Base-by-base conservation (phyloP, 2,329 filamentous ascomycete genomes). In the Metarhizium humberi region DNA sequence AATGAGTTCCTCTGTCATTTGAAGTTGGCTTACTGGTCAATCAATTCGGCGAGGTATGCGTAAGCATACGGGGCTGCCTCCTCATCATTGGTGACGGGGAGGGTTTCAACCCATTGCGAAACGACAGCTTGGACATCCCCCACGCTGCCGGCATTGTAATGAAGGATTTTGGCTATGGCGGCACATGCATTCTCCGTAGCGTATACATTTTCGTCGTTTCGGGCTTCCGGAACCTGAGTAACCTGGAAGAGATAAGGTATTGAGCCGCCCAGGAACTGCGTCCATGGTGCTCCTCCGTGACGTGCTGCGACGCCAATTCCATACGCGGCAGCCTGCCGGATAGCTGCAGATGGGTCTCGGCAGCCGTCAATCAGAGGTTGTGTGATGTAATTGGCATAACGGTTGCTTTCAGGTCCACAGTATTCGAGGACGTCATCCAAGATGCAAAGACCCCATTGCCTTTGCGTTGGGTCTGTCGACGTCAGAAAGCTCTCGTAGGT, bases 361-460 rank as follows among this genome's bases (percentile, higher is more conserved):
- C 96, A 90, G 48, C 94, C 94, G 57, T 88, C 84, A 49, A 95
- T 79, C 43, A 99, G 81, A 11, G 94, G 92, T 64, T 91, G 85
- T 56, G 92, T 85, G 64, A 99, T 96, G 66, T 92, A 86, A 62
- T 86, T 82, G 66, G 87, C 86, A 69, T 95, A 99, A 61, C 86
- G 84, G 77, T 87, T 92, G 64, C 90, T 95, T 63, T 95, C 86
- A 0, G 86, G 81, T 1, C 92, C 92, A 68, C 92, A 97, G 76
- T 97, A 99, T 70, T 99, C 94, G 40, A 99, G 81, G 40, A 99
- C 92, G 69, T 99, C 94, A 66, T 99, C 94, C 78, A 96, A 90
- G 63, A 99, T 96, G 76, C 94, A 99, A 54, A 99, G 81, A n/a
- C 91, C 92, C 94, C 94, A 99, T 69, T 99, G 94, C 55, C 94